phyloP scores from a whole-genome alignment of 805 yeast genomes.

The Hanseniaspora taiwanica region DNA sequence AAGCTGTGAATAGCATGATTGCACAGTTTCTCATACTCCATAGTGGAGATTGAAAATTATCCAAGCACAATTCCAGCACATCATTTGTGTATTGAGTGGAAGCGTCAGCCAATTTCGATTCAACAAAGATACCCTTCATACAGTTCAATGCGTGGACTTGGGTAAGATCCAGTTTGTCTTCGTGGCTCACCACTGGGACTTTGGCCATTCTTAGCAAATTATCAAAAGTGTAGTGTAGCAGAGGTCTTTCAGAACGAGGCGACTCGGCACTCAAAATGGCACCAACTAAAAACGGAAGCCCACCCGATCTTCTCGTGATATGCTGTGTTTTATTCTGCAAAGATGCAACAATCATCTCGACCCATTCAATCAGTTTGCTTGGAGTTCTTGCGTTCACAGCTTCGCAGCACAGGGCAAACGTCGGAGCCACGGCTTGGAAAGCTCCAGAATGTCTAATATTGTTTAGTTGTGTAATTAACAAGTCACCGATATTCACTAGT shows the following conservation, averaged over 20 bases:
- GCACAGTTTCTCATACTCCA: constrained; percentile 93
- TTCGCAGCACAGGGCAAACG: constrained; percentile 53
- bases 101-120: constrained; percentile 45
- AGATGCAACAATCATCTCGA: constrained; percentile 37
- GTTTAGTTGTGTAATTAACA: constrained; percentile 53
- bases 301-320: constrained; percentile 85
- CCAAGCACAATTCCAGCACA: constrained; percentile 48
- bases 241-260: constrained; percentile 21
- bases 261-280: constrained; percentile 51
- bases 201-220: constrained; percentile 42
- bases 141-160: constrained; percentile 92
- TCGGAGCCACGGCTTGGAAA: constrained; percentile 75
- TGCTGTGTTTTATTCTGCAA: constrained; percentile 47
- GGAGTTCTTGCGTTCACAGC: constrained; percentile 33
- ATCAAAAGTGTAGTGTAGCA: constrained; percentile 38
- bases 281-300: constrained; percentile 68
- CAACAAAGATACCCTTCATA: constrained; percentile 60
- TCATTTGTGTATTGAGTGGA: constrained; percentile 39
- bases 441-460: constrained; percentile 84
- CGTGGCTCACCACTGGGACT: constrained; percentile 31
- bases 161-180: constrained; percentile 59
- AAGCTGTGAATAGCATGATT: constrained; percentile 79
- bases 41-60: constrained; percentile 45
- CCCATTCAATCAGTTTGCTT: constrained; percentile 41
- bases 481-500: constrained; percentile 30